Evolutionary conservation across 2,329 filamentous ascomycete species (phyloP).

Genomic region (Talaromyces verruculosus): DNA sequence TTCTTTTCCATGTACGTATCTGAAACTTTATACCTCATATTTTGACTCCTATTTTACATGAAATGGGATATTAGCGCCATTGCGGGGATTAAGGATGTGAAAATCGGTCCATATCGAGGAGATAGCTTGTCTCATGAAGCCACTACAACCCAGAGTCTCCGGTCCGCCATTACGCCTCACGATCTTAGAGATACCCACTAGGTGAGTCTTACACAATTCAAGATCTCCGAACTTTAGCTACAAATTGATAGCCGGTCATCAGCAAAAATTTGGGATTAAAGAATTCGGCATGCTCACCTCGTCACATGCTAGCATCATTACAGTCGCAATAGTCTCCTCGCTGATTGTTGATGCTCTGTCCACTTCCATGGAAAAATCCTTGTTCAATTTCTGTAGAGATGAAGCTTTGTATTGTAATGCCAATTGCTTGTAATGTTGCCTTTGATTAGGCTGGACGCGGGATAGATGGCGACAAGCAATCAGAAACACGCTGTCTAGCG

Average conservation of each 20-base stretch:
- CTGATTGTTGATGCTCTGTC: neutral
- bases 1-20: neutral
- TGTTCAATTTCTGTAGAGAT: conserved; percentile 4
- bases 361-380: conserved; percentile 6
- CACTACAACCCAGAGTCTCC: conserved; percentile 4
- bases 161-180: conserved; percentile 12
- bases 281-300: conserved; percentile 1
- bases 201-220: neutral
- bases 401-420: conserved; percentile 8
- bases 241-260: neutral
- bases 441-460: neutral
- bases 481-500: conserved; percentile 12
- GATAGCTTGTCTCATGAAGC: conserved; percentile 5
- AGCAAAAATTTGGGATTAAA: neutral
- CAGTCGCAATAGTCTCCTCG: conserved; percentile 7
- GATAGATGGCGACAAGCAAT: conserved; percentile 9
- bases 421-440: conserved; percentile 3
- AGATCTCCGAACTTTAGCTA: conserved; percentile 4
- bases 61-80: neutral
- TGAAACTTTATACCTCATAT: neutral
- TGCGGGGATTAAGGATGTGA: neutral
- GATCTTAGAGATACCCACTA: neutral
- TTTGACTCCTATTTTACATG: neutral
- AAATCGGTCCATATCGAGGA: neutral
- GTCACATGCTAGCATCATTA: conserved; percentile 10